Base-by-base conservation (phyloP, 176 grass and related monocot species). In the Phyllostachys edulis region DNA sequence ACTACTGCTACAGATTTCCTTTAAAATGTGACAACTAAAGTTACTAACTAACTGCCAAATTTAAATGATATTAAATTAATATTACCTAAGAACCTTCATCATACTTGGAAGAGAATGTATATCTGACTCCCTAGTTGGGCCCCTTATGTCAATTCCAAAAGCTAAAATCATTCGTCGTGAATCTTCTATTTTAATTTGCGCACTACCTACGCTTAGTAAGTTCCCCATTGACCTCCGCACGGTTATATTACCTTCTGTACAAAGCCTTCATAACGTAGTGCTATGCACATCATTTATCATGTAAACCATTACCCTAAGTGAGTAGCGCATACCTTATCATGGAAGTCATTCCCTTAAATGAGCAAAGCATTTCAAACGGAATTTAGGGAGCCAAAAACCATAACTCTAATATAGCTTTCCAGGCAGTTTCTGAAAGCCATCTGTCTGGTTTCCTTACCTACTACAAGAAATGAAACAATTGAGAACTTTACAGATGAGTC, bases 151-250 rank as follows among this genome's bases (percentile, higher is more conserved):
- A 59, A 10, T 23, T 55, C 55, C 21, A 59, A 23, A 59, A 59
- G 21, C 7, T 59, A 59, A 39, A 0, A 18, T 29, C 14, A 8
- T 55, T 32, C 9, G 52, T 69, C 34, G 12, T n/a, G 46, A 37
- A 65, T 65, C 12, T 9, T n/a, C 14, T 42, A 63, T 37, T 75
- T 44, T 46, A 47, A 34, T 24, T 76, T 54, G 10, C 14, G 16
- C 73, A 72, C 36, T 76, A 84, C 36, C 60, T 85, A 79, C 85
- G 84, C 78, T 87, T 88, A 82, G 44, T 80, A 85, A 88, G 46
- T 85, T 74, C 67, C 65, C 49, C 49, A 77, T 82, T 89, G 82
- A 65, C 75, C 7, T 83, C 24, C 26, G 77, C 50, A 49, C 80
- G 71, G 49, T 83, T 39, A 76, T 23, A 72, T 76, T 49, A 55